These are phyloP conservation scores for Macrophomina pseudophaseolina DNA, from an alignment of 2,329 filamentous ascomycete genomes.

Conservation along the genomic window DNA sequence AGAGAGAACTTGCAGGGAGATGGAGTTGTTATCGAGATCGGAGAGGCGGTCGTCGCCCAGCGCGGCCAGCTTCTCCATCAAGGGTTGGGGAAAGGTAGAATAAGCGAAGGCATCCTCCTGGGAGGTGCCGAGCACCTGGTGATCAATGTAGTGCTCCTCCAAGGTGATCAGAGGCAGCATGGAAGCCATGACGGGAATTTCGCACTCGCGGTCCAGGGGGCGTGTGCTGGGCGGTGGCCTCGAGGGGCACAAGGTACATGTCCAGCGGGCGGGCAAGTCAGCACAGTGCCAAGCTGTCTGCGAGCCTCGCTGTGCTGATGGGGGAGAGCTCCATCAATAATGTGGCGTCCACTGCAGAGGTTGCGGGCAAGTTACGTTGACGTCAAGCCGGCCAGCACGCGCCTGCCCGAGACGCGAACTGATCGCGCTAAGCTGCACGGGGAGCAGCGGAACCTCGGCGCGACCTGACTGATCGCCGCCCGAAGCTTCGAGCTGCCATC, in stretches of 20 bases:
- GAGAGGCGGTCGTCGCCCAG: slow-evolving; percentile 25
- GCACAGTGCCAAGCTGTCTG: slow-evolving; percentile 18
- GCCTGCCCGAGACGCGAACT: slow-evolving; percentile 17
- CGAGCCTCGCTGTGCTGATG: slow-evolving; percentile 15
- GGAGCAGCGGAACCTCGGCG: neutral
- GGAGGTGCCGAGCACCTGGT: slow-evolving; percentile 15
- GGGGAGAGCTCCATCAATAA: slow-evolving; percentile 16
- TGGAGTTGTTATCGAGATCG: slow-evolving; percentile 26
- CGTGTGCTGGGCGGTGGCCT: slow-evolving; percentile 2
- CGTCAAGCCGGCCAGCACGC: slow-evolving; percentile 20
- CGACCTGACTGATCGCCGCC: neutral
- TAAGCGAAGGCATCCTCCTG: slow-evolving; percentile 20
- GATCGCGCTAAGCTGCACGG: slow-evolving; percentile 3
- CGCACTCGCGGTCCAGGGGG: slow-evolving; percentile 12
- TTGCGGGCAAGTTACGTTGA: slow-evolving; percentile 19
- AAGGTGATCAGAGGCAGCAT: slow-evolving; percentile 24
- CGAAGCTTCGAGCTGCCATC: neutral
- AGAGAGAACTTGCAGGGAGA: slow-evolving; percentile 25
- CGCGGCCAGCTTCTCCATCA: slow-evolving; percentile 23
- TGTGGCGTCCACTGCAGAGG: slow-evolving; percentile 22
- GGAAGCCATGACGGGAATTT: slow-evolving; percentile 11
- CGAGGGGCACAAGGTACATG: neutral
- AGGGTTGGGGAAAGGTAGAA: slow-evolving; percentile 5
- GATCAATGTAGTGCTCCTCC: slow-evolving; percentile 25
- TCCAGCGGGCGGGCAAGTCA: slow-evolving; percentile 15